Conservation (phyloP, 129 eudicot genomes). For the Logfia minima region DNA sequence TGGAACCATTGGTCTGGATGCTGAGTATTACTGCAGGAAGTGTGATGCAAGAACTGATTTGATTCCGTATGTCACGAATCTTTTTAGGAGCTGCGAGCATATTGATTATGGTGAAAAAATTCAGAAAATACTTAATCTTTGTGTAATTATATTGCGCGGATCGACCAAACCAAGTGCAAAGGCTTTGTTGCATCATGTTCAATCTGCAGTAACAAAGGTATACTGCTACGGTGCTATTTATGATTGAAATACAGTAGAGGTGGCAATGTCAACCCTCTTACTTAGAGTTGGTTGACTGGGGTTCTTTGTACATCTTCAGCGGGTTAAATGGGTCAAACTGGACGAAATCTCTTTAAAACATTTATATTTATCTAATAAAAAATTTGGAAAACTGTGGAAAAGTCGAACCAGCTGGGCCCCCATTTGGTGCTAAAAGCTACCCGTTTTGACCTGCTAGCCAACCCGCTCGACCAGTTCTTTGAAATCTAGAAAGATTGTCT, state of each 20-base stretch:
- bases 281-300: slow-evolving; percentile 12
- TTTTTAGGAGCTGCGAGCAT: slow-evolving; percentile 50
- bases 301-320: slow-evolving; percentile 23
- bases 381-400: background rate
- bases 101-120: slow-evolving; percentile 42
- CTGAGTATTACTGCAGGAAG: slow-evolving; percentile 82
- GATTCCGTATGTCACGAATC: slow-evolving; percentile 50
- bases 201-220: slow-evolving; percentile 61
- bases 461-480: background rate
- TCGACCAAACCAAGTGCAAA: slow-evolving; percentile 51
- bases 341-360: background rate
- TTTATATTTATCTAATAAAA: no score
- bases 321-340: slow-evolving; percentile 38
- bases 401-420: background rate
- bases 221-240: background rate
- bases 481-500: slow-evolving; percentile 5
- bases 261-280: no score
- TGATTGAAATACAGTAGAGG: background rate
- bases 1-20: slow-evolving; percentile 72
- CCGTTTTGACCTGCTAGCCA: background rate
- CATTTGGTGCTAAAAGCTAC: background rate
- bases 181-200: slow-evolving; percentile 48
- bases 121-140: slow-evolving; percentile 53
- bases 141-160: slow-evolving; percentile 58
- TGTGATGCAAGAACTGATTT: slow-evolving; percentile 86